A percentile compares a stretch with the other conserved stretches of the same genome.
Conservation (phyloP, 176 grass and related monocot genomes). For the Aegilops tauschii region DNA sequence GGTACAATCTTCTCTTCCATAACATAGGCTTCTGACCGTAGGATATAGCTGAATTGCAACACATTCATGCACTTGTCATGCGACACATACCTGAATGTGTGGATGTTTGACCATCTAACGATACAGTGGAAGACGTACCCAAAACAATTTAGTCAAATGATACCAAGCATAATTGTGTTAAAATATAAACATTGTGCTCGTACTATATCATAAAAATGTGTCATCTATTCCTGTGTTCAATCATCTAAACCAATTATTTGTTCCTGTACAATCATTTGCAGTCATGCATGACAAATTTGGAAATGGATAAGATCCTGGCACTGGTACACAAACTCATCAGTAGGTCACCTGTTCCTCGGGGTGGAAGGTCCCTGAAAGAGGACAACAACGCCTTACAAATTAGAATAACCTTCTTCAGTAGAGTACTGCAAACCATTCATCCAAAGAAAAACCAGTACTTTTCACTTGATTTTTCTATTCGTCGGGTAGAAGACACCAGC, state of each 20-base stretch:
- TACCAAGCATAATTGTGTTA: not conserved
- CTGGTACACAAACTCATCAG: conserved; percentile 9
- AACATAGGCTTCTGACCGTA: not conserved
- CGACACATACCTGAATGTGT: not conserved
- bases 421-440: not conserved
- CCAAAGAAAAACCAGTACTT: not conserved
- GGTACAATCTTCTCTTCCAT: not conserved
- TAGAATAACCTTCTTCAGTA: not conserved
- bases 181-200: not conserved
- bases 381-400: not conserved
- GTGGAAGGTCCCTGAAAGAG: not conserved
- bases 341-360: not conserved
- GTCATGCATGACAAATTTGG: not conserved
- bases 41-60: not conserved
- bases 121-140: not conserved
- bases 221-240: not conserved
- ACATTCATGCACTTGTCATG: not conserved
- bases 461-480: not conserved
- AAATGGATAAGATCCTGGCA: not conserved
- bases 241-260: not conserved
- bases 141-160: not conserved
- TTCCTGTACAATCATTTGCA: not conserved
- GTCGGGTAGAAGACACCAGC: conserved; percentile 1
- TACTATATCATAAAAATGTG: not conserved
- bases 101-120: not conserved